phyloP scores from a whole-genome alignment of 1,139 yeast species.

The Saccharomyces pastorianus region DNA sequence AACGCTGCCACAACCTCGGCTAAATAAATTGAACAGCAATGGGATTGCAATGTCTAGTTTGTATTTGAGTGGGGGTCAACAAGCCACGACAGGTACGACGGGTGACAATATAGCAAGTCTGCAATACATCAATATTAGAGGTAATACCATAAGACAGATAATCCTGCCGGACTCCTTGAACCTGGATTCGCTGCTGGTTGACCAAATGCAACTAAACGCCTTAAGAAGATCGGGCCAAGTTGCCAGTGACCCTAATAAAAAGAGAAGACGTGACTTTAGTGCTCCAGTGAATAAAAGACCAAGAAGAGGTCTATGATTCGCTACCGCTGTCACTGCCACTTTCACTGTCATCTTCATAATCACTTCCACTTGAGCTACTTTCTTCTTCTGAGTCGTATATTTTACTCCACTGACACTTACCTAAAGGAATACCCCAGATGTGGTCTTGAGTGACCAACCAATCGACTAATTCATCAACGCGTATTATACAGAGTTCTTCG shows the following conservation, averaged over 20 bases:
- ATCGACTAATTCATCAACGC: conserved; percentile 29
- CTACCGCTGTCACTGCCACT: background rate
- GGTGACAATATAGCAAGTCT: conserved; percentile 62
- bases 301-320: conserved; percentile 28
- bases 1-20: conserved; percentile 16
- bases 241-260: conserved; percentile 18
- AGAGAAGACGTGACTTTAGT: conserved; percentile 29
- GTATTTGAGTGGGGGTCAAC: conserved; percentile 17
- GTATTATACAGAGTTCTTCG: conserved; percentile 14
- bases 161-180: conserved; percentile 84
- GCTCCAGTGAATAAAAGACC: conserved; percentile 26
- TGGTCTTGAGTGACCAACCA: conserved; percentile 20
- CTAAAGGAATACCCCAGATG: conserved; percentile 32
- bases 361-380: conserved; percentile 8
- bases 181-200: conserved; percentile 67
- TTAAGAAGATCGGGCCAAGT: conserved; percentile 26
- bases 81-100: conserved; percentile 19
- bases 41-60: conserved; percentile 22
- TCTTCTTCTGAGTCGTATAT: conserved; percentile 13
- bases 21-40: conserved; percentile 2
- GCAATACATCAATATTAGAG: conserved; percentile 80
- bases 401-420: conserved; percentile 27
- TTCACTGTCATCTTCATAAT: background rate
- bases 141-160: conserved; percentile 80
- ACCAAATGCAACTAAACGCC: conserved; percentile 34